Base-by-base conservation (phyloP, 768 basidiomycete genomes). In the Termitomyces sp. region DNA sequence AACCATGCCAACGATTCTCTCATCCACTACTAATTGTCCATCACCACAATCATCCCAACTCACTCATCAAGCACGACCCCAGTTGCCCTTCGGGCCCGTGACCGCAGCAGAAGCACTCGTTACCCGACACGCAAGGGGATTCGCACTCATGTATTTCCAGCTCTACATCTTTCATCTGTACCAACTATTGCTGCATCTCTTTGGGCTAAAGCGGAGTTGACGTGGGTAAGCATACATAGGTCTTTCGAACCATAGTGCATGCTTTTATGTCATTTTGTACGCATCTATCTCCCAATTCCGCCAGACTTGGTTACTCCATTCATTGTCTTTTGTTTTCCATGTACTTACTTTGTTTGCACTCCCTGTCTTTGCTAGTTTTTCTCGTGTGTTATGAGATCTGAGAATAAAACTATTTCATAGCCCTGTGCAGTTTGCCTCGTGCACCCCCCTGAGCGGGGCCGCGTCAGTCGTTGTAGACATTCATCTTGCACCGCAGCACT, bases 141-240 rank as follows among this genome's bases (percentile, higher is more conserved):
- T 64, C 44, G 61, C 61, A 43, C 53, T 63, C 46, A 57, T 63
- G 52, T 63, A 62, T 59, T 40, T 67, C 29, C 59, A 55, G 14
- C 59, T 67, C 34, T 67, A 67, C 60, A 19, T 66, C 54, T 52
- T 67, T 54, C 61, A 67, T 62, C 54, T 67, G 60, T 67, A 67
- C 58, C 63, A 54, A 49, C 40, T 63, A 54, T 58, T 67, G 57
- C 59, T 67, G 61, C 66, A 67, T 61, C 53, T 65, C 42, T 47
- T 59, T 45, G 62, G 63, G 46, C 37, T 62, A 9, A 47, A 49
- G 47, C 42, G 42, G 40, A 52, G 46, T 31, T 62, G 45, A 57
- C 47, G 43, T 42, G 21, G 54, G 42, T 34, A 25, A 59, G 42
- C 53, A 54, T 54, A n/a, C 53, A 54, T 54, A n/a, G 54, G 40